A percentile compares a stretch with the other conserved stretches of the same genome.
phyloP scores from a whole-genome alignment of 1,284 basidiomycete species.

The Sanghuangporus sanghuang region DNA sequence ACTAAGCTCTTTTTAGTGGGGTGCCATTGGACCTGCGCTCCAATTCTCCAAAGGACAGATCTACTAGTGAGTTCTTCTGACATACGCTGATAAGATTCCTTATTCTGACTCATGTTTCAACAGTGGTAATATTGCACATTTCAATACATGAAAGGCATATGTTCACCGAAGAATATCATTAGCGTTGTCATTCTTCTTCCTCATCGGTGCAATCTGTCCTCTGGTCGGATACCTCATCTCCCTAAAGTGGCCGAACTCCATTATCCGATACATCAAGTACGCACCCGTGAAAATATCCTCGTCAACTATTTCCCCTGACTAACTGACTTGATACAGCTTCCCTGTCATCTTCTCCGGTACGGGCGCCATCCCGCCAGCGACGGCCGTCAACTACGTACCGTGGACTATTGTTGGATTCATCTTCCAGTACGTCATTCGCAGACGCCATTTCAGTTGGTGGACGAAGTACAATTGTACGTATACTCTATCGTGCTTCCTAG shows the following conservation, averaged over 20 bases:
- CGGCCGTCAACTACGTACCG: constrained; percentile 34
- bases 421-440: constrained; percentile 57
- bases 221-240: constrained; percentile 37
- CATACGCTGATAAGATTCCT: neutral
- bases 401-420: constrained; percentile 51
- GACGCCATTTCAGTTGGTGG: constrained; percentile 36
- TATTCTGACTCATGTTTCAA: neutral
- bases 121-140: neutral
- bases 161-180: neutral
- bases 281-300: constrained; percentile 14
- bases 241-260: constrained; percentile 39
- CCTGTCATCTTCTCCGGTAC: constrained; percentile 36
- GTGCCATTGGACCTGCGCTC: constrained; percentile 36
- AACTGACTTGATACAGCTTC: constrained; percentile 10
- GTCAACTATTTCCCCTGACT: neutral
- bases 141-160: neutral
- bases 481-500: neutral
- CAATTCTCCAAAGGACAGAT: constrained; percentile 34
- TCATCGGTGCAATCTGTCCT: constrained; percentile 40
- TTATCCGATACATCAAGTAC: constrained; percentile 43
- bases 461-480: constrained; percentile 45
- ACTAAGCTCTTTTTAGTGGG: constrained; percentile 19
- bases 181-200: constrained; percentile 40
- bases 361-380: constrained; percentile 39
- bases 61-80: constrained; percentile 26